Conservation (phyloP, 441 rosid species). For the Arabidopsis hybrid region DNA sequence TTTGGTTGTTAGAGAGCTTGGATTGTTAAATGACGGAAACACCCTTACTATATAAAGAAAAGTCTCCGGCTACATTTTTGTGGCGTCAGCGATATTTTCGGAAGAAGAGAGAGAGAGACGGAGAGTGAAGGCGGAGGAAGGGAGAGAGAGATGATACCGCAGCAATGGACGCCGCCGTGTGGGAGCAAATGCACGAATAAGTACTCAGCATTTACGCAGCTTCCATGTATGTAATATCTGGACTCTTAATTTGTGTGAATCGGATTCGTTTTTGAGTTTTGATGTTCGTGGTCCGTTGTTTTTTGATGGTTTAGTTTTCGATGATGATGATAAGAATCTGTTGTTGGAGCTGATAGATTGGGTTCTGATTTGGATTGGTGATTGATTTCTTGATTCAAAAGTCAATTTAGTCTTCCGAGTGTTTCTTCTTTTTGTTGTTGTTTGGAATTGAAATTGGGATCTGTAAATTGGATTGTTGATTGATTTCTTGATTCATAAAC, state of each 20-base stretch:
- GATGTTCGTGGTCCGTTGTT: conserved; percentile 11
- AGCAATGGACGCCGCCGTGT: conserved; percentile 80
- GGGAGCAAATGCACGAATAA: conserved; percentile 76
- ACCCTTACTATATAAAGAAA: conserved; percentile 14
- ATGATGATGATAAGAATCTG: conserved; percentile 14
- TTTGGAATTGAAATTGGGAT: conserved; percentile 10
- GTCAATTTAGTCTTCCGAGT: not conserved
- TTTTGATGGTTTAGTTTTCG: conserved; percentile 8
- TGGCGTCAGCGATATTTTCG: conserved; percentile 34
- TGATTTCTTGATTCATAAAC: not conserved
- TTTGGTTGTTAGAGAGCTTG: not conserved
- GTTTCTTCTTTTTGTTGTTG: not conserved
- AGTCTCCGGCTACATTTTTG: not conserved
- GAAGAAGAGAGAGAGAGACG: conserved; percentile 2
- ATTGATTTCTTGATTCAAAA: conserved; percentile 21
- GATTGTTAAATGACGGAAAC: not conserved
- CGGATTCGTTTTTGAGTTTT: conserved; percentile 22
- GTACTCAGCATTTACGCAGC: conserved; percentile 76
- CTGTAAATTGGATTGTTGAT: not conserved
- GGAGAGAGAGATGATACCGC: conserved; percentile 65
- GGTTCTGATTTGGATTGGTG: conserved; percentile 1
- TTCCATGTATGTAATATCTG: conserved; percentile 61
- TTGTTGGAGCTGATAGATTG: not conserved
- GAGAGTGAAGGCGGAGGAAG: conserved; percentile 40
- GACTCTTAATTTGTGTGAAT: conserved; percentile 2